Evolutionary conservation across 2,329 filamentous ascomycete genomes (phyloP).

Genomic region (Xylaria hypoxylon): DNA sequence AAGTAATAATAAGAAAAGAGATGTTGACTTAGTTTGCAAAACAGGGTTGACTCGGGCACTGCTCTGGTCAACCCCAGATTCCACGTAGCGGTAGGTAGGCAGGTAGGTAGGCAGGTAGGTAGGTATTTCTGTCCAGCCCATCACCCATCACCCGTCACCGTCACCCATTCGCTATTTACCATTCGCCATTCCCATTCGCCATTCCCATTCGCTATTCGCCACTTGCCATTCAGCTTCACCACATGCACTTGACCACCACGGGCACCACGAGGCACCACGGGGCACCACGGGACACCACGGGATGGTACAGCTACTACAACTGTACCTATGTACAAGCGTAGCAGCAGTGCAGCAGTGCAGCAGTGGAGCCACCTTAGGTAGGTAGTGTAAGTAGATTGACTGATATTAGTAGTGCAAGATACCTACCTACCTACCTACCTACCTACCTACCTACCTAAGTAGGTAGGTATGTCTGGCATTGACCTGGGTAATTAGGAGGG

Average conservation of each 20-base stretch:
- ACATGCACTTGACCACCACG: conserved; percentile 22
- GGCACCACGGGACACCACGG: conserved; percentile 16
- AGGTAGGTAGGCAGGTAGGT: too few relatives aligned
- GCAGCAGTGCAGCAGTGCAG: conserved; percentile 21
- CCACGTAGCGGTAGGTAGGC: conserved; percentile 10
- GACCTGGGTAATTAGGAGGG: not conserved
- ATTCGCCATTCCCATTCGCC: conserved; percentile 14
- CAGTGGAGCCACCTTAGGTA: conserved; percentile 3
- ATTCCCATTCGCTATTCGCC: conserved; percentile 16
- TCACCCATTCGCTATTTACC: conserved; percentile 5
- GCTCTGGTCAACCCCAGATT: conserved; percentile 34
- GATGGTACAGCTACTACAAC: conserved; percentile 22
- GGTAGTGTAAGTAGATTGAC: not conserved
- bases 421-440: too few relatives aligned
- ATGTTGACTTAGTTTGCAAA: conserved; percentile 32
- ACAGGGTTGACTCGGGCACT: conserved; percentile 30
- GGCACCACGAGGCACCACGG: too few relatives aligned
- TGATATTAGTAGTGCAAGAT: not conserved
- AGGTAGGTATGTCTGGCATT: too few relatives aligned
- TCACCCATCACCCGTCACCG: not conserved
- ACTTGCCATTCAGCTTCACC: conserved; percentile 30
- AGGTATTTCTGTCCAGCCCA: conserved; percentile 14
- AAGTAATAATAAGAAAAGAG: conserved; percentile 28
- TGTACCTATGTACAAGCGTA: conserved; percentile 22
- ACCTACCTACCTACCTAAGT: too few relatives aligned